phyloP scores from a whole-genome alignment of 164 flowering plant species.

The Houttuynia cordata region DNA sequence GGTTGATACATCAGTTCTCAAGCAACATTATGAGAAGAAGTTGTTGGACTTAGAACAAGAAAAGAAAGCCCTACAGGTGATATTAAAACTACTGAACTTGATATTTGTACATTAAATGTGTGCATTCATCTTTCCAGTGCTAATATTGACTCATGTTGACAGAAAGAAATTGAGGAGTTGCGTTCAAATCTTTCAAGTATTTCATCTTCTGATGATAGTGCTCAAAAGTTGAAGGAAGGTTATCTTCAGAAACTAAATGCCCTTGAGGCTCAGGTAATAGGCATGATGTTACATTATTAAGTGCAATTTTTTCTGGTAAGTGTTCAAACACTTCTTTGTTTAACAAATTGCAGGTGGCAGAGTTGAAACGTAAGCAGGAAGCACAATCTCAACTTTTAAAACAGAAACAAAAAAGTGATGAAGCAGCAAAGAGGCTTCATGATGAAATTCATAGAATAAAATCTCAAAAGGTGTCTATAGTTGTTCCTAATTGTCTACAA shows the following conservation, averaged over 20 bases:
- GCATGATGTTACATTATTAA: not conserved
- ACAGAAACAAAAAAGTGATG: slow-evolving; percentile 97
- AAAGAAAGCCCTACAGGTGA: slow-evolving; percentile 62
- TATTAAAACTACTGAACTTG: slow-evolving; percentile 1
- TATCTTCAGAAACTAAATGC: slow-evolving; percentile 84
- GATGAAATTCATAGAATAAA: slow-evolving; percentile 96
- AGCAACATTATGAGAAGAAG: slow-evolving; percentile 93
- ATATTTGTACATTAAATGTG: not conserved
- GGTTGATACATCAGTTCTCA: slow-evolving; percentile 65
- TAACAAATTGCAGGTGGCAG: slow-evolving; percentile 69
- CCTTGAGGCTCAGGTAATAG: slow-evolving; percentile 79
- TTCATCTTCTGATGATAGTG: slow-evolving; percentile 79
- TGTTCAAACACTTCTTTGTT: slow-evolving; percentile 3
- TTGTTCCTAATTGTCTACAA: not conserved
- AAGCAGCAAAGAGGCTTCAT: slow-evolving; percentile 84
- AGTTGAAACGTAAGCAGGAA: slow-evolving; percentile 92
- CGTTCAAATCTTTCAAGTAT: slow-evolving; percentile 49
- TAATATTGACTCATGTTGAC: slow-evolving; percentile 11
- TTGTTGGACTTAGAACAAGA: slow-evolving; percentile 82
- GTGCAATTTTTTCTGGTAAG: not conserved
- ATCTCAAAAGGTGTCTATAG: slow-evolving; percentile 58
- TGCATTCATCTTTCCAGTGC: not conserved
- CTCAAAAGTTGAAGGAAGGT: slow-evolving; percentile 80
- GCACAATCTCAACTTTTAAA: slow-evolving; percentile 89
- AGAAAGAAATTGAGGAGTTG: slow-evolving; percentile 89